A percentile compares a stretch with the other conserved stretches of the same genome.
Conservation (phyloP, 805 yeast species). For the Nakazawaea pomicola region DNA sequence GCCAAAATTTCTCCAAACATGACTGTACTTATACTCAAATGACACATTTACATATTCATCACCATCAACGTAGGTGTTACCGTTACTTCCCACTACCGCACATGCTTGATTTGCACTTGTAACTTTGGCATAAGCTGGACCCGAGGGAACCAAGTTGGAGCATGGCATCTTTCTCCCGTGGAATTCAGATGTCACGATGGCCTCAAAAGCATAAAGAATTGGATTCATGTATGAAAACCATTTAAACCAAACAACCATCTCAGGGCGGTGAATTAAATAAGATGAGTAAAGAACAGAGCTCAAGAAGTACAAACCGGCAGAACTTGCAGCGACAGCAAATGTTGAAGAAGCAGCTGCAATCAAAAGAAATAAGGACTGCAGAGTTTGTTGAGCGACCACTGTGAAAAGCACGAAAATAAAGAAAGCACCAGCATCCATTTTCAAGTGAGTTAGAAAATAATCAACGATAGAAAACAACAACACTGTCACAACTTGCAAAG, state of each 20-base stretch:
- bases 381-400: conserved; percentile 36
- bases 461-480: conserved; percentile 38
- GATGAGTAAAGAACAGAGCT: conserved; percentile 55
- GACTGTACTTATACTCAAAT: conserved; percentile 31
- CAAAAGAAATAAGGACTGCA: conserved; percentile 48
- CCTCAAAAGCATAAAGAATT: conserved; percentile 43
- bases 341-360: conserved; percentile 46
- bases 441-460: conserved; percentile 52
- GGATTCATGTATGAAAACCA: conserved; percentile 51
- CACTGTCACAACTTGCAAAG: conserved; percentile 47
- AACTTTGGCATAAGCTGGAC: conserved; percentile 46
- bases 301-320: conserved; percentile 51
- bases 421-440: conserved; percentile 49
- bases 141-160: conserved; percentile 45
- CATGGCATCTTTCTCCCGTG: conserved; percentile 49
- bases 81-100: conserved; percentile 47
- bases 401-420: conserved; percentile 44
- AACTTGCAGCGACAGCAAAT: conserved; percentile 50
- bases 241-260: conserved; percentile 60
- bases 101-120: conserved; percentile 40
- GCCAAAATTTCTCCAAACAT: conserved; percentile 45
- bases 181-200: conserved; percentile 54
- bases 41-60: conserved; percentile 30
- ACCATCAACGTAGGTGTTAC: conserved; percentile 52
- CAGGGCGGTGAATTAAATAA: conserved; percentile 52